Percentiles rank a stretch among this genome's conserved stretches.
phyloP scores from a whole-genome alignment of 441 rosid genomes.

The Eutrema salsugineum region DNA sequence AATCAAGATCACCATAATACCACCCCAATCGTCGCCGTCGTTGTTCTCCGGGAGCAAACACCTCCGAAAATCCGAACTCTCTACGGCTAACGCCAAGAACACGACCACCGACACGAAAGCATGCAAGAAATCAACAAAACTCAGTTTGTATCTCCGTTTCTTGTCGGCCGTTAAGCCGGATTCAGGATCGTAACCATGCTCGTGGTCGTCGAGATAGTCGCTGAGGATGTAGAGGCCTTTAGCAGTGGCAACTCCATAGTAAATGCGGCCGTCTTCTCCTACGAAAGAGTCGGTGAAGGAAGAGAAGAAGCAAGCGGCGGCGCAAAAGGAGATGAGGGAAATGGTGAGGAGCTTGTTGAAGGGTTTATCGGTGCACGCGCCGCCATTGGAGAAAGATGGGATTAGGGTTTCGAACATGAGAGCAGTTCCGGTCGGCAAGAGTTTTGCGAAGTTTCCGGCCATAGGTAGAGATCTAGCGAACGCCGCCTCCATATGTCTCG shows the following conservation, averaged over 20 bases:
- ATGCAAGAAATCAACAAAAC: slow-evolving; percentile 40
- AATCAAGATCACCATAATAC: slow-evolving; percentile 17
- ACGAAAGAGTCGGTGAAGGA: slow-evolving; percentile 52
- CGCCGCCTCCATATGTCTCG: background rate
- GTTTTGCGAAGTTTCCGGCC: slow-evolving; percentile 45
- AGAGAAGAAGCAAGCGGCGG: slow-evolving; percentile 40
- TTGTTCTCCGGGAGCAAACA: slow-evolving; percentile 34
- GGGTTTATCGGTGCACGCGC: slow-evolving; percentile 17
- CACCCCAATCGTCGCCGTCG: slow-evolving; percentile 2
- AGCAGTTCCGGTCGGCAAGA: slow-evolving; percentile 45
- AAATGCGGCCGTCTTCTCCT: slow-evolving; percentile 30
- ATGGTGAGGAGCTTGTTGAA: slow-evolving; percentile 32
- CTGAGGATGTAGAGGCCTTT: slow-evolving; percentile 38
- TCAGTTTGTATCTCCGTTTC: slow-evolving; percentile 5
- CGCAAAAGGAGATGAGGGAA: slow-evolving; percentile 14
- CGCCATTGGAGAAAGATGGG: slow-evolving; percentile 44
- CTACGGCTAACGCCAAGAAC: slow-evolving; percentile 49
- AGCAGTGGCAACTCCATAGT: slow-evolving; percentile 41
- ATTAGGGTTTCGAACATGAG: slow-evolving; percentile 37
- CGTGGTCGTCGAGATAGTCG: background rate
- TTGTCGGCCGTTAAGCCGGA: background rate
- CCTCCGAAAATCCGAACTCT: slow-evolving; percentile 34
- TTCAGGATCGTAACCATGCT: background rate
- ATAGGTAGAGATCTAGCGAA: slow-evolving; percentile 23
- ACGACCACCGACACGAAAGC: slow-evolving; percentile 37